phyloP scores from a whole-genome alignment of 1,284 basidiomycete species.

The Trichosporon inkin region DNA sequence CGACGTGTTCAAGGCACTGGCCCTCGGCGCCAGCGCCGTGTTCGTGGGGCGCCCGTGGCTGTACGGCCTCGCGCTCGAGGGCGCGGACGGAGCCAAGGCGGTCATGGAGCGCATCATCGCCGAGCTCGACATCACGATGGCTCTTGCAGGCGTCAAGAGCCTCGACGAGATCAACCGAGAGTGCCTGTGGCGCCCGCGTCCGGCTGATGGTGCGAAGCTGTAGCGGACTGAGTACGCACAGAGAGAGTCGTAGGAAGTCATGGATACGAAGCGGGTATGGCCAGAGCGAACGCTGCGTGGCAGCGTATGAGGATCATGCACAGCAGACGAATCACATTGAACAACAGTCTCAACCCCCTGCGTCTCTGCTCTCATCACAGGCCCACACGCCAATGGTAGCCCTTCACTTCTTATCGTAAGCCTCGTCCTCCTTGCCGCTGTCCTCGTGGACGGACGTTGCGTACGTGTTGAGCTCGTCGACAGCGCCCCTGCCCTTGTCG shows the following conservation, averaged over 20 bases:
- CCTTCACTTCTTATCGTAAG: background rate
- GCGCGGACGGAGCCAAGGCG: slow-evolving; percentile 63
- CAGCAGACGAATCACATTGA: no score
- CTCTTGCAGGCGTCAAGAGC: slow-evolving; percentile 23
- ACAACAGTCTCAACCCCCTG: no score
- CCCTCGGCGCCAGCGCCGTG: slow-evolving; percentile 45
- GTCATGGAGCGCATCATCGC: slow-evolving; percentile 61
- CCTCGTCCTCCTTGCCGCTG: background rate
- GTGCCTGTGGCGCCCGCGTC: slow-evolving; percentile 1
- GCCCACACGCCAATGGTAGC: no score
- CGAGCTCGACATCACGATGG: slow-evolving; percentile 57
- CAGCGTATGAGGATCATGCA: no score
- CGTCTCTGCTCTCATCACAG: no score
- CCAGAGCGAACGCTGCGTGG: no score
- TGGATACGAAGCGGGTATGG: no score
- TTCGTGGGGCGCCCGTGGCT: slow-evolving; percentile 49
- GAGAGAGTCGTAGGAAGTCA: no score
- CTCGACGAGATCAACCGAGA: slow-evolving; percentile 20
- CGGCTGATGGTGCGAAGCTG: no score
- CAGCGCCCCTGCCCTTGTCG: slow-evolving; percentile 18
- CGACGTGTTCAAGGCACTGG: slow-evolving; percentile 66
- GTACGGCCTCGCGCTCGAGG: slow-evolving; percentile 61
- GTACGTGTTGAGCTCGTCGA: background rate
- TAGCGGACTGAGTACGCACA: no score
- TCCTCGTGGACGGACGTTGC: background rate